These are phyloP conservation scores for Deuterostichococcus epilithicus DNA, from an alignment of 139 green algal species.

Conservation along the genomic window DNA sequence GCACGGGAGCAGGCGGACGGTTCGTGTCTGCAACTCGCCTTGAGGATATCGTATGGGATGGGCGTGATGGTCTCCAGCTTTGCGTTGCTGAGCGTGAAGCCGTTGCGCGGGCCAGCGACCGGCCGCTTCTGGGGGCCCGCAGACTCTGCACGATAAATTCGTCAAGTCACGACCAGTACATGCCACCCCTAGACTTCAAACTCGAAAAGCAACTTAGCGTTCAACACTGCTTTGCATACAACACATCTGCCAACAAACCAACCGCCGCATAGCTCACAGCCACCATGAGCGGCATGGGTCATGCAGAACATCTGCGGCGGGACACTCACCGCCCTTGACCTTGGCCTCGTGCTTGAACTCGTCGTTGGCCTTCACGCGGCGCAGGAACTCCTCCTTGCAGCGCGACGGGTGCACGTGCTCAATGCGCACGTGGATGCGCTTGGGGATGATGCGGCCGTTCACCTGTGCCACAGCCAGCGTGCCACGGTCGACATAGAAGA, in stretches of 20 bases:
- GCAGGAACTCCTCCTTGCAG: constrained; percentile 96
- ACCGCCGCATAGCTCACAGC: too few relatives aligned
- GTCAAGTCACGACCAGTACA: not conserved
- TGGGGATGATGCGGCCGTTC: constrained; percentile 83
- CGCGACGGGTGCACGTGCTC: constrained; percentile 91
- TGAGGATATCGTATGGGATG: constrained; percentile 98
- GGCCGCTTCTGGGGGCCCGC: constrained; percentile 64
- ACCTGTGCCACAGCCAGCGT: constrained; percentile 50
- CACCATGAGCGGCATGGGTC: too few relatives aligned
- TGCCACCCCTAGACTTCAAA: too few relatives aligned
- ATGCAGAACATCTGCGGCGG: too few relatives aligned
- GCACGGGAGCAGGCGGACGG: too few relatives aligned
- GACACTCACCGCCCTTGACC: constrained; percentile 46
- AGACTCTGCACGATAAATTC: not conserved
- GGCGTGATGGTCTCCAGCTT: constrained; percentile 89
- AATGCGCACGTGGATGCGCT: constrained; percentile 96
- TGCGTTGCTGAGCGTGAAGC: constrained; percentile 76
- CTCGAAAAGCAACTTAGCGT: too few relatives aligned
- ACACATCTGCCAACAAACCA: too few relatives aligned
- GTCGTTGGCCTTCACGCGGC: constrained; percentile 80
- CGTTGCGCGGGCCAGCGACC: constrained; percentile 62
- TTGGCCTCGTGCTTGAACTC: constrained; percentile 72
- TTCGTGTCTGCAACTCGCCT: constrained; percentile 37
- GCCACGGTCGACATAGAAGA: not conserved
- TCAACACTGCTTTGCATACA: too few relatives aligned